A percentile compares a stretch with the other conserved stretches of the same genome.
Evolutionary conservation across 345 rosid genomes (phyloP).

Genomic region (Jatropha curcas): DNA sequence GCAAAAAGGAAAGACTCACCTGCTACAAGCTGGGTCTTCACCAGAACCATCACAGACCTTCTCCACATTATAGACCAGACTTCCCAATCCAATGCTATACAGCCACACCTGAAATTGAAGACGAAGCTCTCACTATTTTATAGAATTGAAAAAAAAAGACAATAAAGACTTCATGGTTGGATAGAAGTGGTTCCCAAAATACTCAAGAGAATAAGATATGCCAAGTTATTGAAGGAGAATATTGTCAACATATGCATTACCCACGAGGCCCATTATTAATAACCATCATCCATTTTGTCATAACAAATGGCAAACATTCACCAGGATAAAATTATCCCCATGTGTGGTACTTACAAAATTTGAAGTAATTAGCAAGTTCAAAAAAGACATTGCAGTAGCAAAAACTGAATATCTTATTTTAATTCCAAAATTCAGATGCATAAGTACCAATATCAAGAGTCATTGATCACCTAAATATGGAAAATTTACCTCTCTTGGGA

Average conservation of each 20-base stretch:
- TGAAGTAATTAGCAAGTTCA: too few species aligned
- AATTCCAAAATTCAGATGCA: background rate
- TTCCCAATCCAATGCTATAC: constrained; percentile 48
- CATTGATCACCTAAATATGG: background rate
- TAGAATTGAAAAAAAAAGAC: background rate
- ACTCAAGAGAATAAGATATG: background rate
- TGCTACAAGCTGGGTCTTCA: constrained; percentile 80
- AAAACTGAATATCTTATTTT: background rate
- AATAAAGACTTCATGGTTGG: background rate
- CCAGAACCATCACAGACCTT: constrained; percentile 76
- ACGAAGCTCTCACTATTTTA: background rate
- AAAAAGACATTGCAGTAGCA: too few species aligned
- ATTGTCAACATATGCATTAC: background rate
- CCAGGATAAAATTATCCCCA: background rate
- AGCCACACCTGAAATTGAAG: constrained; percentile 56
- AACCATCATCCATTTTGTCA: background rate
- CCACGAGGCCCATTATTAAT: background rate
- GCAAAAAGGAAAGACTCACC: constrained; percentile 37
- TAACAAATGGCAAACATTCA: background rate
- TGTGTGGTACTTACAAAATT: too few species aligned
- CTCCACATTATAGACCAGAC: constrained; percentile 56
- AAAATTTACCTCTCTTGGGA: constrained; percentile 79
- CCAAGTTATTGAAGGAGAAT: background rate
- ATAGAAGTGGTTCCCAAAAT: background rate
- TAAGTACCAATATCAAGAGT: background rate